phyloP scores from a whole-genome alignment of 306 rosid species.

The Geum urbanum region DNA sequence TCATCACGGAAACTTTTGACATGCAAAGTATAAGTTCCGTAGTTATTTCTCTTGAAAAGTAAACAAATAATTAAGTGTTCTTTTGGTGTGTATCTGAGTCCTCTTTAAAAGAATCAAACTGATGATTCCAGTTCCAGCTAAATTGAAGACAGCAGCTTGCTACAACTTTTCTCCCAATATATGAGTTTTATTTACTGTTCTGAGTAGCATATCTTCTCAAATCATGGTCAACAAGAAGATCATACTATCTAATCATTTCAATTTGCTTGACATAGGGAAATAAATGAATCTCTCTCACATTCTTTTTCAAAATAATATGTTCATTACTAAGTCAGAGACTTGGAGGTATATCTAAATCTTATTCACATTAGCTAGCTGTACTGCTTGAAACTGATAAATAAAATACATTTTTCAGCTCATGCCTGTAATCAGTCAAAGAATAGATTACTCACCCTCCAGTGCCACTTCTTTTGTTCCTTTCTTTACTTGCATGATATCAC shows the following conservation, averaged over 20 bases:
- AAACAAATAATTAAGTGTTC: neutral
- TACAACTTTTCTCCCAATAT: neutral
- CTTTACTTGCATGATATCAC: constrained; percentile 76
- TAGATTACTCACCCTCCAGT: constrained; percentile 65
- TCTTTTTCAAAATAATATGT: neutral
- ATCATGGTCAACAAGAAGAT: neutral
- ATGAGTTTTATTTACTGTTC: neutral
- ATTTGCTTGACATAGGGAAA: neutral
- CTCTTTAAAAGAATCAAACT: neutral
- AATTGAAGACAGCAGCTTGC: neutral
- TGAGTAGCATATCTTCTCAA: neutral
- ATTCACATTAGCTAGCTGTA: neutral
- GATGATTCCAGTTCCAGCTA: neutral
- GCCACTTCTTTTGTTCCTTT: constrained; percentile 75
- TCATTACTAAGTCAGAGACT: neutral
- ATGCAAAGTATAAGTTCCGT: neutral
- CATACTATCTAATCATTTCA: neutral
- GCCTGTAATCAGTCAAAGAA: constrained; percentile 23
- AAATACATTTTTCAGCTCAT: constrained; percentile 19
- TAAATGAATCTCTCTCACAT: neutral
- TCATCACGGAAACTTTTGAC: constrained; percentile 1
- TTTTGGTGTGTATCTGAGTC: neutral
- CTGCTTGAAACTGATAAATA: neutral
- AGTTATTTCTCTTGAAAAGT: neutral
- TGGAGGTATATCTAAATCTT: neutral